Base-by-base conservation (phyloP, 2,329 filamentous ascomycete genomes). In the Colletotrichum somersetense region DNA sequence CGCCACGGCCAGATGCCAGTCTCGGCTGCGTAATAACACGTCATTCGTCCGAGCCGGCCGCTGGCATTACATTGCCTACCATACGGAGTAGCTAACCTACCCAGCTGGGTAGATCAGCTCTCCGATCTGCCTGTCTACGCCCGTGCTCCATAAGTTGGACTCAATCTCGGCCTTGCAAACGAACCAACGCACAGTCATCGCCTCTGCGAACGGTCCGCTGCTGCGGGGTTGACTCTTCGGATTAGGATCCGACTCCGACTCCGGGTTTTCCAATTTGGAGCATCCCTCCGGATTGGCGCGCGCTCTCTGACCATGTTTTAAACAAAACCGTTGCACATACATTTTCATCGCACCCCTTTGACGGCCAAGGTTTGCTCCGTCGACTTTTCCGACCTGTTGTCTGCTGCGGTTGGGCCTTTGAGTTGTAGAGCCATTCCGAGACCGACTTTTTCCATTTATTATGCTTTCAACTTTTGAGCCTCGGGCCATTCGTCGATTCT, bases 11-110 rank as follows among this genome's bases (percentile, higher is more conserved):
- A 33, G 4, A 46, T 48, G 26, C 52, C 65, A n/a, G 48, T 55
- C 38, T 64, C 66, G 66, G 66, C 66, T 56, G 66, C 66, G 65
- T 20, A 35, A n/a, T 20, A 42, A n/a, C 18, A 30, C 30, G 20
- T 40, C 66, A 63, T 64, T 69, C 69, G 57, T 64, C 69, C 66
- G 69, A 69, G 38, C 61, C 66, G n/a, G 38, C 23, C 35, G 40
- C 30, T 67, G 57, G 18, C 66, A 35, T 67, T 58, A 63, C 23
- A 46, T 56, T 38, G 35, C 26, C 58, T 57, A 52, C 56, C 26
- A 26, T 3, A 44, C 30, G 4, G 30, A 30, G 30, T 4, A 30
- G 30, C 30, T 30, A 5, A 30, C 30, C 4, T 30, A 5, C 26
- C 26, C 26, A 26, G 30, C 3, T 30, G 4, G 30, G 30, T 30